These are phyloP conservation scores for Exophiala sp. DNA, from an alignment of 2,329 filamentous ascomycete genomes.

Conservation along the genomic window DNA sequence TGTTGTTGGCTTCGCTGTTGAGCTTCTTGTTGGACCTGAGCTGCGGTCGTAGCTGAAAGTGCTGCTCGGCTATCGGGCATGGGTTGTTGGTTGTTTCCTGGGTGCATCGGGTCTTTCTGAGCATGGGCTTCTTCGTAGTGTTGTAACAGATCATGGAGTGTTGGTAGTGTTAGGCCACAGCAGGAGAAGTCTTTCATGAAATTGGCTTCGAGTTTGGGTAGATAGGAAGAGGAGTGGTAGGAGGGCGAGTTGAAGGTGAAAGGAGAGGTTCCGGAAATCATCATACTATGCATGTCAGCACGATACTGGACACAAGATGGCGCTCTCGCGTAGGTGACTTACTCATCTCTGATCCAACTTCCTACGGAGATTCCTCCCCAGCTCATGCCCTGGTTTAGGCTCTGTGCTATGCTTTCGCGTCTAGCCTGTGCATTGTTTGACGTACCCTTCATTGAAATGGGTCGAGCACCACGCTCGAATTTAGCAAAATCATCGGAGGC, in stretches of 20 bases:
- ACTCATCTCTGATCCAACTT: constrained; percentile 98
- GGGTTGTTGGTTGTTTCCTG: constrained; percentile 46
- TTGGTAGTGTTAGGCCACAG: constrained; percentile 83
- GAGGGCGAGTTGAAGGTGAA: constrained; percentile 77
- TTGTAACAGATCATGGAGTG: constrained; percentile 88
- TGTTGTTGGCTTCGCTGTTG: constrained; percentile 40
- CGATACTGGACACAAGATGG: neutral
- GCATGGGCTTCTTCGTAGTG: constrained; percentile 97
- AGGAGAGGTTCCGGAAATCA: constrained; percentile 95
- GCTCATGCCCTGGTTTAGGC: constrained; percentile 76
- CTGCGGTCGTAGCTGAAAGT: constrained; percentile 41
- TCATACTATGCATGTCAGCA: constrained; percentile 60
- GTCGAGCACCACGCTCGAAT: constrained; percentile 48
- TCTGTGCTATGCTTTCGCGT: constrained; percentile 59
- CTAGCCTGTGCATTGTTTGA: constrained; percentile 46
- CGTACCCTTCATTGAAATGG: constrained; percentile 56
- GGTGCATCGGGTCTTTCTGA: constrained; percentile 56
- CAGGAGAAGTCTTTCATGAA: constrained; percentile 98
- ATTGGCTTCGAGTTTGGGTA: constrained; percentile 92
- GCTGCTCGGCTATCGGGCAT: constrained; percentile 50
- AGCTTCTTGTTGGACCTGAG: constrained; percentile 49
- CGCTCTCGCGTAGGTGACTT: constrained; percentile 48
- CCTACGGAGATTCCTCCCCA: constrained; percentile 96
- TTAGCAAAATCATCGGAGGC: constrained; percentile 22
- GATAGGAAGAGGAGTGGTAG: constrained; percentile 92